Evolutionary conservation across 192 early-diverging fungal species (phyloP), one percentile per base, ranked within the genome.

Genomic region (Podila epigama): DNA sequence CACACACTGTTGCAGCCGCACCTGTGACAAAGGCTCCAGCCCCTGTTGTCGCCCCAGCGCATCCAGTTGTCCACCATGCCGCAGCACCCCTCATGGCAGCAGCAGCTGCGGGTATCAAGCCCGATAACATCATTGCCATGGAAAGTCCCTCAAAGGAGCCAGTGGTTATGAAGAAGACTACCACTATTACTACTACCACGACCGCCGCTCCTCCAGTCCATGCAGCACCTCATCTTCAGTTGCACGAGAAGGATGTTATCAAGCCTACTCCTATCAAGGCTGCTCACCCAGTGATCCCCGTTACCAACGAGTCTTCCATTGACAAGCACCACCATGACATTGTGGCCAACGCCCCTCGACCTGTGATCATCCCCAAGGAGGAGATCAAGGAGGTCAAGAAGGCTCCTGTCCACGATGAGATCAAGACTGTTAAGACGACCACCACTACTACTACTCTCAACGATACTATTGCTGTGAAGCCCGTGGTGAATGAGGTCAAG

Each of bases 211-310:
- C 53, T 18, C 13, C 52, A 31, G 15, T 1, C 6, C 52, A 32
- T 7, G 2, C 52, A 13, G 15, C 52, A 32, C 48, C n/a, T 6
- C 37, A 39, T 9, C 37, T 13, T 9, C 37, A 25, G 15, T 13
- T 55, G 28, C 53, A 55, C 33, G 53, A 55, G 10, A 25, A 18
- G 3, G 53, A 55, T 18, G 53, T 55, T 8, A 25, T 5, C 53
- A 55, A 55, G 53, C 29, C 53, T 35, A 55, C 53, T 0, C 53
- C 53, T 33, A 8, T 55, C 15, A 6, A 35, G 2, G 32, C 53
- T 33, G 4, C 53, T 18, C 53, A 35, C 29, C 53, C 53, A 11
- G 53, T 55, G 31, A 55, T 55, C 32, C 60, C 60, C 8, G n/a
- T 13, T 5, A 20, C 48, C 3, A 40, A 33, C 6, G 60, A 51